phyloP scores from a whole-genome alignment of 2,329 filamentous ascomycete genomes.

The Rugonectria rugulosa region DNA sequence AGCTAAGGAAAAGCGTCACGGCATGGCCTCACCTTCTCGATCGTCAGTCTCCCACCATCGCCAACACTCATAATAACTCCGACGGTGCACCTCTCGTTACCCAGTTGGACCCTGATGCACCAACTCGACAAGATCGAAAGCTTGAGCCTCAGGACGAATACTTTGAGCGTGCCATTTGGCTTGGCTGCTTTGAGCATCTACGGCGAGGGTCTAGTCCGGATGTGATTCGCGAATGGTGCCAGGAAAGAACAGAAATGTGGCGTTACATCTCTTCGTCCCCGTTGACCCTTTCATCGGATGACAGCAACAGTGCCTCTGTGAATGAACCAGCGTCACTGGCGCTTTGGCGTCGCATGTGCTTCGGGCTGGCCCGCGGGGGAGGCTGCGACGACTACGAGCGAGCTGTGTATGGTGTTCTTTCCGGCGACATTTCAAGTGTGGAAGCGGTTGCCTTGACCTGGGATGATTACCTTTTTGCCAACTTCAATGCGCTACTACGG shows the following conservation, averaged over 20 bases:
- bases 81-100: constrained; percentile 76
- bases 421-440: constrained; percentile 81
- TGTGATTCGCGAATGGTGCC: constrained; percentile 84
- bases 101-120: constrained; percentile 90
- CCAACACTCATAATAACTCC: constrained; percentile 63
- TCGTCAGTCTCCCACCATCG: constrained; percentile 64
- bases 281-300: constrained; percentile 64
- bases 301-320: constrained; percentile 49
- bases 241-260: constrained; percentile 87
- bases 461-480: constrained; percentile 87
- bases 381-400: constrained; percentile 80
- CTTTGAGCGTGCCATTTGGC: constrained; percentile 90
- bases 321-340: constrained; percentile 54
- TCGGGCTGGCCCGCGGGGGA: constrained; percentile 72
- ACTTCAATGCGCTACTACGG: constrained; percentile 86
- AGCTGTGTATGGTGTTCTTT: constrained; percentile 90
- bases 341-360: constrained; percentile 84
- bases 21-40: constrained; percentile 72
- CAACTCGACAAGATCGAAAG: constrained; percentile 77
- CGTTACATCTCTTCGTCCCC: constrained; percentile 83
- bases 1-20: constrained; percentile 83
- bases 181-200: constrained; percentile 92
- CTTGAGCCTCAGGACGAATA: constrained; percentile 85
- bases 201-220: constrained; percentile 79
- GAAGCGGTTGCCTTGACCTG: constrained; percentile 78